A percentile compares a stretch with the other conserved stretches of the same genome.
These are phyloP conservation scores for Fusarium sp. DNA, from an alignment of 2,329 filamentous ascomycete genomes.

Conservation along the genomic window DNA sequence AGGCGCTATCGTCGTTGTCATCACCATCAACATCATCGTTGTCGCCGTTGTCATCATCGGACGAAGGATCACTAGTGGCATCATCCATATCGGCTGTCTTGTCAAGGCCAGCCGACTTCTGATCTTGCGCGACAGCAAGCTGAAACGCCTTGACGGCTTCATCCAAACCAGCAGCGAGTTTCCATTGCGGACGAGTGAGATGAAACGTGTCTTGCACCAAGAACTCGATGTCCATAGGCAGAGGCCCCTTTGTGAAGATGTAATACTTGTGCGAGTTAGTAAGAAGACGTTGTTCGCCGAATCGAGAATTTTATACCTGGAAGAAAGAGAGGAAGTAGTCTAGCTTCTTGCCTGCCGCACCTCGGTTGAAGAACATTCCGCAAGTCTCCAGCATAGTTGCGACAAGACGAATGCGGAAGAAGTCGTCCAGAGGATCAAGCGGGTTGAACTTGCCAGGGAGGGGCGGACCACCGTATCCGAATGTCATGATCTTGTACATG, in stretches of 20 bases:
- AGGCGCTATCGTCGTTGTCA: constrained; percentile 70
- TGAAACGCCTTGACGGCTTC: constrained; percentile 88
- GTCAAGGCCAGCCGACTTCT: constrained; percentile 81
- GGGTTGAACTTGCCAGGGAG: constrained; percentile 80
- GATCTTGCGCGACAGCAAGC: constrained; percentile 89
- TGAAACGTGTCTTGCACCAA: constrained; percentile 93
- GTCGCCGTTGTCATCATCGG: constrained; percentile 80
- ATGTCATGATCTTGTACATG: constrained; percentile 93
- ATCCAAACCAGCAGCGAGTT: constrained; percentile 81
- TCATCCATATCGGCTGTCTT: constrained; percentile 79
- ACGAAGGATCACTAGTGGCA: constrained; percentile 74
- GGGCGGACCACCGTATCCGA: constrained; percentile 88
- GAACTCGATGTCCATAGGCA: constrained; percentile 98
- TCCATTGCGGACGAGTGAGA: constrained; percentile 91
- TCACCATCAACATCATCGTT: constrained; percentile 74
- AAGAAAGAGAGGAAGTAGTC: constrained; percentile 98
- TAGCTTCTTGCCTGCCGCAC: constrained; percentile 93
- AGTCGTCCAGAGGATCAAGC: constrained; percentile 92
- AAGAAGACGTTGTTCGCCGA: background rate
- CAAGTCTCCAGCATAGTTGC: constrained; percentile 94
- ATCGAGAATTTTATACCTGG: constrained; percentile 66
- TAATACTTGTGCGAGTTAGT: constrained; percentile 74
- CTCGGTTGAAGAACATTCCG: constrained; percentile 95
- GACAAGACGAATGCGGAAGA: constrained; percentile 92
- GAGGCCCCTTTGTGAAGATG: constrained; percentile 85